phyloP scores from a whole-genome alignment of 768 basidiomycete species.

The Amanita rimosa region DNA sequence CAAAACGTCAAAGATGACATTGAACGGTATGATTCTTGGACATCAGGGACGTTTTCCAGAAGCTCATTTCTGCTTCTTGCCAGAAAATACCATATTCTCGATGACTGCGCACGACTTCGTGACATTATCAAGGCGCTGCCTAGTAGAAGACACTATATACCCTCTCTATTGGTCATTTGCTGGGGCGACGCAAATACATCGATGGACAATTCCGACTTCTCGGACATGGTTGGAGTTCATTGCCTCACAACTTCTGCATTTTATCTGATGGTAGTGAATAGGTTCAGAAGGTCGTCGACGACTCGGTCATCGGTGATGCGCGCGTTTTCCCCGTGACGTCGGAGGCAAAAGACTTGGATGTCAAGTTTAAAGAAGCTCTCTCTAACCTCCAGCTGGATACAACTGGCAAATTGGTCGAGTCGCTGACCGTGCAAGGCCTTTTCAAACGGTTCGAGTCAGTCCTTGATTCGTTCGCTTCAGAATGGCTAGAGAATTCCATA shows the following conservation, averaged over 20 bases:
- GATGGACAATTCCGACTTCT: conserved; percentile 34
- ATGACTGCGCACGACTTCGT: conserved; percentile 62
- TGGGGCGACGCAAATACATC: conserved; percentile 42
- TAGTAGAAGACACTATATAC: conserved; percentile 43
- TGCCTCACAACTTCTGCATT: neutral
- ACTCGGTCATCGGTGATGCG: conserved; percentile 27
- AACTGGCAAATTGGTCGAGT: conserved; percentile 8
- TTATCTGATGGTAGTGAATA: conserved; percentile 14
- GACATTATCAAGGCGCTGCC: conserved; percentile 49
- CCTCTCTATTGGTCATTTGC: conserved; percentile 47
- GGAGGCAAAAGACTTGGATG: conserved; percentile 6
- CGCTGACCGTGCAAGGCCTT: conserved; percentile 25
- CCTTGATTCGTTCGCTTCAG: conserved; percentile 27
- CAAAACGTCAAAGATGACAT: conserved; percentile 52
- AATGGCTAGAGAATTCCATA: conserved; percentile 35
- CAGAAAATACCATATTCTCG: conserved; percentile 62
- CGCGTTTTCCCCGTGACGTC: conserved; percentile 40
- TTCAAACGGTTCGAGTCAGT: conserved; percentile 30
- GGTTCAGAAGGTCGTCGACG: conserved; percentile 37
- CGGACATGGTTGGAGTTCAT: conserved; percentile 40
- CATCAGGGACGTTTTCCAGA: neutral
- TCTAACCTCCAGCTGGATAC: conserved; percentile 2
- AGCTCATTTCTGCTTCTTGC: neutral
- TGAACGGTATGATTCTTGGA: conserved; percentile 38
- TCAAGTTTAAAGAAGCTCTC: conserved; percentile 6